Percentiles rank a stretch among this genome's conserved stretches.
These are phyloP conservation scores for Cytauxzoon felis DNA, from an alignment of 169 alveolate genomes.

Conservation along the genomic window DNA sequence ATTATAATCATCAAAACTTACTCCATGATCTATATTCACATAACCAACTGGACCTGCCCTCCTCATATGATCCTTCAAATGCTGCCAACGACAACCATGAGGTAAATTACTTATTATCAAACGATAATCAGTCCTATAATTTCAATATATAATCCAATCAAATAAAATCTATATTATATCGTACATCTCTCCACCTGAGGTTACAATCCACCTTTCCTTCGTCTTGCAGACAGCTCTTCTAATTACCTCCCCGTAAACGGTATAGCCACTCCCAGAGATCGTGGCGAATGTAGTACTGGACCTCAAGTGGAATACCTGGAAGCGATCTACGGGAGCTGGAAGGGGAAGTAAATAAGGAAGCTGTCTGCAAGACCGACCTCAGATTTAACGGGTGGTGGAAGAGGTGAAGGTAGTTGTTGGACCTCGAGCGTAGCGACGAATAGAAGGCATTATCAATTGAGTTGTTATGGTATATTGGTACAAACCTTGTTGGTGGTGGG, in stretches of 20 bases:
- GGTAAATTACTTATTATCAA: constrained; percentile 72
- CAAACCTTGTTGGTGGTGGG: constrained; percentile 25
- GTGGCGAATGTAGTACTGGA: too few species aligned
- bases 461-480: not conserved
- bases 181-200: too few species aligned
- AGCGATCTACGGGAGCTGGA: too few species aligned
- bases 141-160: not conserved
- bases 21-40: constrained; percentile 71
- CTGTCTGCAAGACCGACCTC: not conserved
- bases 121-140: constrained; percentile 69
- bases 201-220: too few species aligned
- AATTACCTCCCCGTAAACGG: too few species aligned
- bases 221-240: too few species aligned
- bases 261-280: too few species aligned
- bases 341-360: not conserved
- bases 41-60: constrained; percentile 78
- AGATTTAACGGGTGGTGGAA: not conserved
- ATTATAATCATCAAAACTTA: too few species aligned
- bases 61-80: constrained; percentile 78
- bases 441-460: not conserved
- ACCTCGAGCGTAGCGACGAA: not conserved
- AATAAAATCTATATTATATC: too few species aligned
- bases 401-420: not conserved
- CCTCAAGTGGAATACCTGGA: too few species aligned
- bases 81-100: constrained; percentile 79